Base-by-base conservation (phyloP, 129 eudicot species). In the Lonicera japonica region DNA sequence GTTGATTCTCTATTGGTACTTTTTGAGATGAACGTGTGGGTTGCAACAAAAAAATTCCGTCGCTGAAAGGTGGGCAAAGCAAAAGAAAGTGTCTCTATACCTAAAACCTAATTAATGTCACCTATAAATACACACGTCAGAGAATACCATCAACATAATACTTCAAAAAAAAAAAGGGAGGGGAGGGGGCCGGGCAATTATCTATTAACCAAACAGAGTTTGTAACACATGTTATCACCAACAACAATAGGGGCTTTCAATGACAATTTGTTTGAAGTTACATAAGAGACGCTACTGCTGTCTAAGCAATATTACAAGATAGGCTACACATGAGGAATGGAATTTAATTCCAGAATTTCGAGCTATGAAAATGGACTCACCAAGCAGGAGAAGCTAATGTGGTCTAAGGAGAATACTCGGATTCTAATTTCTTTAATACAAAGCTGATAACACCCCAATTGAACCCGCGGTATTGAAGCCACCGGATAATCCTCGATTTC, bases 401-500 rank as follows among this genome's bases (percentile, higher is more conserved):
- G 41, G 21, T 56, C 70, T 83, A 90, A 25, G 85, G 68, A 58
- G 83, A 82, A 63, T 66, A 56, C 54, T 63, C 69, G 2, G 88
- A 77, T 68, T 87, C 88, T 58, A 92, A 69, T 78, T 78, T 87
- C 60, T 92, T 92, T 41, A 92, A 21, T 20, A 92, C 73, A 54
- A 60, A 67, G 45, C 41, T 78, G 45, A 85, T 67, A 69, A 85
- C 68, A 56, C 75, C 75, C 95, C 95, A 87, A 60, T 76, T 63
- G 61, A 84, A 87, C 46, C 98, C 98, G 60, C 95, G 98, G 63
- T 92, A 87, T 60, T 75, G 96, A 70, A 92, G 96, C 98, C 98
- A 87, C 64, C 85, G 58, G 36, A 92, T 63, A 20, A 85, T 72
- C 55, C 95, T 82, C 67, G 91, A 77, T 54, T 85, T 87, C 25